Conservation (phyloP, 2,329 filamentous ascomycete genomes). For the Fusarium acutatum region DNA sequence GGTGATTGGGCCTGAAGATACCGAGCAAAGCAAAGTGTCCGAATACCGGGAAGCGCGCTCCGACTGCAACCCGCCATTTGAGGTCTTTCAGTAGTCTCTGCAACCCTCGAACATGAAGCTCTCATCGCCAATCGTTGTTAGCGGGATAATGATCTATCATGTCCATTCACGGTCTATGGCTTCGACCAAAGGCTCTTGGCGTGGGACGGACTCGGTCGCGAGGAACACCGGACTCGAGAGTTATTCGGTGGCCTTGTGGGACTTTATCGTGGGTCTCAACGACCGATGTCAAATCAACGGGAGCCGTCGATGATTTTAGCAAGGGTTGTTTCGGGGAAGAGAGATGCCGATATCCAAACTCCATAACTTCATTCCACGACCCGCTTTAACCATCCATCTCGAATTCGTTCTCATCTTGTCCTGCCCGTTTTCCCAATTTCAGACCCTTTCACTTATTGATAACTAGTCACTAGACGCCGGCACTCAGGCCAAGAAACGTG, state of each 20-base stretch:
- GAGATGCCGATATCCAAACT: slow-evolving; percentile 10
- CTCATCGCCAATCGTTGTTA: slow-evolving; percentile 1
- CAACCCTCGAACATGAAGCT: neutral
- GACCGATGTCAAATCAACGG: slow-evolving; percentile 13
- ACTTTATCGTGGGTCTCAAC: slow-evolving; percentile 8
- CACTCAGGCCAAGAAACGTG: neutral
- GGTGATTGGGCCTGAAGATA: neutral
- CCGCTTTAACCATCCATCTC: neutral
- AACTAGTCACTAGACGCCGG: slow-evolving; percentile 6
- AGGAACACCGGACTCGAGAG: neutral
- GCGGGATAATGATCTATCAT: slow-evolving; percentile 21
- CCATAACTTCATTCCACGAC: neutral
- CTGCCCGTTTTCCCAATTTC: neutral
- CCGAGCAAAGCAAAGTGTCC: neutral
- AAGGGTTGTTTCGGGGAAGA: slow-evolving; percentile 12
- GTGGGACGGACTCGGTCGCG: slow-evolving; percentile 8
- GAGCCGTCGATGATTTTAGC: neutral
- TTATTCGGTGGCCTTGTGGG: slow-evolving; percentile 17
- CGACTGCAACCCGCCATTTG: neutral
- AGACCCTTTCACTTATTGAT: neutral
- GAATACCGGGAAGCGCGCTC: slow-evolving; percentile 5
- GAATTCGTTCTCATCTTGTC: neutral
- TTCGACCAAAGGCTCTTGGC: slow-evolving; percentile 20
- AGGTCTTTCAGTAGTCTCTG: neutral
- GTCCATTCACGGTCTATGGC: slow-evolving; percentile 14